Base-by-base conservation (phyloP, 805 yeast genomes). In the Cyberlindnera saturnus region DNA sequence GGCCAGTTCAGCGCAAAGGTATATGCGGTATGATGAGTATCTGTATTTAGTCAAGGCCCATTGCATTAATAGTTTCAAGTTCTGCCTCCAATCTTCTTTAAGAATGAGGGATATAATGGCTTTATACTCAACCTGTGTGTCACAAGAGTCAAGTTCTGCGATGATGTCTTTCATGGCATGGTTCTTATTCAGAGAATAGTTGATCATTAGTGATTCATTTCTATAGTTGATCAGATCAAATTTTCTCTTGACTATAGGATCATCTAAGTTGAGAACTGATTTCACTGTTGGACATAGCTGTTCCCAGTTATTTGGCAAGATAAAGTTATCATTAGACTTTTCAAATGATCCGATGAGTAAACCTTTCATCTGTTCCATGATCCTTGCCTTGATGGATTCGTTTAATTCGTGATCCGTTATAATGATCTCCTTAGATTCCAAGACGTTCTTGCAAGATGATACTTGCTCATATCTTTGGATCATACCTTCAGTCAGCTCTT, bases 151-250 rank as follows among this genome's bases (percentile, higher is more conserved):
- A 31, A 74, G 59, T 19, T 58, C 62, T 16, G 59, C 57, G 5
- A 73, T 60, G 15, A 73, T 51, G 19, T 52, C 53, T 15, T 42
- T 45, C 17, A 44, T 39, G 0, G 39, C 30, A 1, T 50, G 43
- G 52, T 60, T 63, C 56, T 32, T 32, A 11, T 40, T 48, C 23
- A 51, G 19, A 1, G 59, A 49, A 20, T 54, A 65, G 54, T 77
- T 79, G 37, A 79, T 67, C 72, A 81, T 79, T 41, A 84, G 64
- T 3, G 88, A 81, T 62, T 83, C 88, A 57, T 84, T 84, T 55
- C 90, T 64, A 53, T 79, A 81, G 40, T 79, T 73, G 5, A 83
- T 75, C 28, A 82, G 56, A 40, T 80, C 80, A 39, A 80, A 69
- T 44, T 79, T 83, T 35, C 74, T 76, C 19, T 45, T 60, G 42